Evolutionary conservation across 73 alveolate genomes (phyloP), one percentile per base, ranked within the genome.

Genomic region (Paramecium pentaurelia): DNA sequence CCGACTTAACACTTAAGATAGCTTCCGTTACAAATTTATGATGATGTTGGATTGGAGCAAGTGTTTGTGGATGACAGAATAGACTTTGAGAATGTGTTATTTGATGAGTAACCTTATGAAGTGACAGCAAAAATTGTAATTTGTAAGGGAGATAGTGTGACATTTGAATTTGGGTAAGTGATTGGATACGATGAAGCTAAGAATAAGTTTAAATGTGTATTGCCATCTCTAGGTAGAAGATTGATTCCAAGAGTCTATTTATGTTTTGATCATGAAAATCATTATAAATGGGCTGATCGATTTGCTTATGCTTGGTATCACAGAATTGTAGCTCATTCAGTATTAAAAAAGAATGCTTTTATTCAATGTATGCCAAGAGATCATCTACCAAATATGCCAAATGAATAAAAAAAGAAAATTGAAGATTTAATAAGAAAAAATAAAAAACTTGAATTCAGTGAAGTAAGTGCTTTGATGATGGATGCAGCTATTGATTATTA

Each of bases 11-110:
- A 89, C 86, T 59, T 83, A 14, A 59, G 88, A 25, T 68, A 88
- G 91, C 94, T 89, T 70, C 94, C 94, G 38, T 47, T 89, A 45
- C 70, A 89, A 30, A 45, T 30, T 22, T 58, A 71, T 73, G 94
- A 89, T 89, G 94, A 89, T 89, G 75, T 45, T 27, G 75, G 89
- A 45, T 89, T 71, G 47, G 94, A 89, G 18, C 64, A 89, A 47
- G 68, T 71, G 59, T 71, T 71, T 47, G 77, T 77, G 16, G 71
- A 71, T 30, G 90, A 70, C 25, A 18, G 84, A 47, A 71, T 89
- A n/a, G 88, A 87, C 40, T 60, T 77, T 16, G 80, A 51, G 84
- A 37, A 44, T 25, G 91, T 47, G 2, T 27, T 80, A 22, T 89
- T 89, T 89, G 94, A 89, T 45, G 94, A 73, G 16, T 27, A 44